phyloP scores from a whole-genome alignment of 345 rosid species.

The Salix caprea region DNA sequence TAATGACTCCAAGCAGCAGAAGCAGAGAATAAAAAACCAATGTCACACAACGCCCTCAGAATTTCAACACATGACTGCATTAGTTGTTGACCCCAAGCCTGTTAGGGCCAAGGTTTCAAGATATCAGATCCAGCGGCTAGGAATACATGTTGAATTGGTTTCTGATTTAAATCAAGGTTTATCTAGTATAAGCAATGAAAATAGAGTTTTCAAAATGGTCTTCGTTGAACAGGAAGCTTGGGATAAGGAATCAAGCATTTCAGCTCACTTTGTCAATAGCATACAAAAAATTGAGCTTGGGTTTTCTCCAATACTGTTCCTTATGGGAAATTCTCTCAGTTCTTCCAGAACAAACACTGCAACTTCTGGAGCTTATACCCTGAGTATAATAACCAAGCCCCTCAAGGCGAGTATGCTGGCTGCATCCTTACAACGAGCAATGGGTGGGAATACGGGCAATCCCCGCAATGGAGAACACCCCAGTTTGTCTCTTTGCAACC shows the following conservation, averaged over 20 bases:
- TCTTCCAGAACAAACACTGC: conserved; percentile 28
- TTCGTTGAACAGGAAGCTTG: conserved; percentile 83
- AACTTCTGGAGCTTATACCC: conserved; percentile 28
- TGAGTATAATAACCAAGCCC: conserved; percentile 68
- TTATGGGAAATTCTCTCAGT: conserved; percentile 53
- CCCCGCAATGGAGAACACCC: conserved; percentile 60
- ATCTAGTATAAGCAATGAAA: conserved; percentile 29
- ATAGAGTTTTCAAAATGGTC: conserved; percentile 42
- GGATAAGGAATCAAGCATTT: conserved; percentile 47
- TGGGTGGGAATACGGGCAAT: conserved; percentile 62
- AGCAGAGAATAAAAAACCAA: conserved; percentile 43
- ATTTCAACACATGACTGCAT: conserved; percentile 64
- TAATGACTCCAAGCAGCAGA: conserved; percentile 42
- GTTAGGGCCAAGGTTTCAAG: conserved; percentile 68
- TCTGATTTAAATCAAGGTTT: conserved; percentile 48
- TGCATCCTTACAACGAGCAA: conserved; percentile 65
- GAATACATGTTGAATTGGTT: conserved; percentile 59
- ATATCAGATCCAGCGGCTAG: conserved; percentile 79
- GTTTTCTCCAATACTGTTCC: conserved; percentile 46
- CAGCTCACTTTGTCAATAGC: conserved; percentile 36
- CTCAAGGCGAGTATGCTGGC: conserved; percentile 82
- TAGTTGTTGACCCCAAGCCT: conserved; percentile 72
- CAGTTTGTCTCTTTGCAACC: conserved; percentile 46
- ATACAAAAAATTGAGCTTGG: conserved; percentile 31
- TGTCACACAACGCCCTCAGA: conserved; percentile 38